phyloP scores from a whole-genome alignment of 2,329 filamentous ascomycete species.

The Escovopsis weberi region DNA sequence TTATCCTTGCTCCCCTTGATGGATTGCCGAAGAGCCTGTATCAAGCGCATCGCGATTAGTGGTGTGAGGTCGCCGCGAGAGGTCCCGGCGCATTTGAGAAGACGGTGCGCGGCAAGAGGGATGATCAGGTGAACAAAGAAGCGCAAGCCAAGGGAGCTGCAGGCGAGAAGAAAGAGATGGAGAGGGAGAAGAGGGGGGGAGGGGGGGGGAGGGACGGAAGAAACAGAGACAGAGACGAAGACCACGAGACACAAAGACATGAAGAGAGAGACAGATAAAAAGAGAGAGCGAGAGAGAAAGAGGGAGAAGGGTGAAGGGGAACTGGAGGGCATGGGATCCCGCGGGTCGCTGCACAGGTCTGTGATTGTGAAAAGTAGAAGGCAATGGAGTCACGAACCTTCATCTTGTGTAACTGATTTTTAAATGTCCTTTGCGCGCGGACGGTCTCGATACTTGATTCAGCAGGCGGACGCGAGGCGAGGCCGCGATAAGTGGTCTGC shows the following conservation, averaged over 20 bases:
- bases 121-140: neutral
- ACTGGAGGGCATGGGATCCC: too few relatives aligned
- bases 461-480: too few relatives aligned
- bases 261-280: too few relatives aligned
- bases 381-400: constrained; percentile 18
- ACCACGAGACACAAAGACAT: too few relatives aligned
- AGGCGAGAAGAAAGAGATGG: neutral
- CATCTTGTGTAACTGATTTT: constrained; percentile 19
- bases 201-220: neutral
- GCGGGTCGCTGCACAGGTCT: neutral
- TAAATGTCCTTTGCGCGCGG: neutral
- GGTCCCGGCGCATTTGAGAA: neutral
- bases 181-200: neutral
- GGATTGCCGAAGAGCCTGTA: constrained; percentile 68
- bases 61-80: neutral
- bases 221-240: too few relatives aligned
- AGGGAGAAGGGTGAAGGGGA: too few relatives aligned
- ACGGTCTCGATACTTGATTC: neutral
- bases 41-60: constrained; percentile 30
- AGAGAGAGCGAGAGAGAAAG: too few relatives aligned
- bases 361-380: constrained; percentile 1
- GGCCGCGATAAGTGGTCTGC: neutral
- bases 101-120: neutral
- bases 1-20: constrained; percentile 81
- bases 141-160: neutral